Evolutionary conservation across 2,329 filamentous ascomycete species (phyloP).

Genomic region (Gaeumannomyces sp.): DNA sequence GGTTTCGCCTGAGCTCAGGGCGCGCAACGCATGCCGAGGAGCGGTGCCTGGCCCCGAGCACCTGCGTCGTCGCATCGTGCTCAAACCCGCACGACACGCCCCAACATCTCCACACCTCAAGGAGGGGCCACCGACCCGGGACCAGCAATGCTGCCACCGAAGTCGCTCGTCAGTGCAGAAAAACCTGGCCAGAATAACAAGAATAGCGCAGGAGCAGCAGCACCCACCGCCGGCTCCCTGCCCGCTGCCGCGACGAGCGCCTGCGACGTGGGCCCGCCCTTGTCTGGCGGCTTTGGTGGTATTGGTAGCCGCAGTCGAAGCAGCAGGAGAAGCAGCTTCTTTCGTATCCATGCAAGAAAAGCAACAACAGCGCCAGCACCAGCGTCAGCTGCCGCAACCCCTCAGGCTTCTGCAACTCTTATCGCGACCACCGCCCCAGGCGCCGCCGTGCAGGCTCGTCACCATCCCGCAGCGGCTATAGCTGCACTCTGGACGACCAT

Average conservation of each 20-base stretch:
- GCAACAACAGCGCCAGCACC: background rate
- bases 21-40: background rate
- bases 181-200: background rate
- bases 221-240: background rate
- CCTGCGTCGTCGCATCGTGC: background rate
- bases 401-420: background rate
- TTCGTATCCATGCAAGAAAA: conserved; percentile 1
- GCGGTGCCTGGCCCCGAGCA: background rate
- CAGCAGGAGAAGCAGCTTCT: background rate
- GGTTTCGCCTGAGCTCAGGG: background rate
- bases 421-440: no score
- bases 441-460: background rate
- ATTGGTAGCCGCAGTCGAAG: background rate
- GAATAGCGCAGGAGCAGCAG: background rate
- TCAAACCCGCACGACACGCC: no score
- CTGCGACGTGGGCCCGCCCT: background rate
- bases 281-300: background rate
- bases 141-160: background rate
- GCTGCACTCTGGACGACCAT: background rate
- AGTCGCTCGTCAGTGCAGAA: background rate
- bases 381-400: no score
- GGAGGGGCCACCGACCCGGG: background rate
- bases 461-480: background rate
- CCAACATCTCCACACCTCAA: background rate
- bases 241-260: no score